These are phyloP conservation scores for Fraxinus velutina DNA, from an alignment of 305 asterid genomes.

Conservation along the genomic window DNA sequence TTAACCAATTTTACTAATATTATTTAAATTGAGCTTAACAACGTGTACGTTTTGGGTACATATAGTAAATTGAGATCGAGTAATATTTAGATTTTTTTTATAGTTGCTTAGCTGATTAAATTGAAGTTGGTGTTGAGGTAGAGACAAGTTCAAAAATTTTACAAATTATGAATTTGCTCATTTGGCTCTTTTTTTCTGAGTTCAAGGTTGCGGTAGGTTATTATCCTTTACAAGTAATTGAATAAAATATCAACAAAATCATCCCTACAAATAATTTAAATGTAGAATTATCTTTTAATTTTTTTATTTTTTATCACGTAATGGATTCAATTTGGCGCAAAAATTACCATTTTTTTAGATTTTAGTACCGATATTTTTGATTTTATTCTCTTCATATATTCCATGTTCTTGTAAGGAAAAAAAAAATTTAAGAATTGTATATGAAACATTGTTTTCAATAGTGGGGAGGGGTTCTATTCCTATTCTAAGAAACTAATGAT, in stretches of 20 bases:
- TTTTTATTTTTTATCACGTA: conserved; percentile 35
- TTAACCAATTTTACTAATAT: neutral
- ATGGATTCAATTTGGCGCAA: conserved; percentile 49
- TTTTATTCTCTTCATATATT: neutral
- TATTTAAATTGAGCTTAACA: neutral
- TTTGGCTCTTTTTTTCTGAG: neutral
- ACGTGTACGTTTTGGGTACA: neutral
- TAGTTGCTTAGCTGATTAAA: neutral
- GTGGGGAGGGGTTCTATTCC: neutral
- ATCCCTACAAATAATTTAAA: neutral
- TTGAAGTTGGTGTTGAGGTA: neutral
- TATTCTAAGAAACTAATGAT: neutral
- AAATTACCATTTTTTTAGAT: conserved; percentile 33
- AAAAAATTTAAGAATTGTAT: too few relatives aligned
- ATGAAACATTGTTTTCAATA: neutral
- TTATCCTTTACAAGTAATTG: neutral
- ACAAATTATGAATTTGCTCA: neutral
- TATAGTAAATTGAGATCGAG: neutral
- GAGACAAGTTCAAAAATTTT: neutral
- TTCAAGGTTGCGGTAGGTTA: neutral
- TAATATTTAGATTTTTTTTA: too few relatives aligned
- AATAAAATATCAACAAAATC: too few relatives aligned
- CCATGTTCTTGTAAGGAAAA: neutral
- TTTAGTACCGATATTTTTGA: neutral
- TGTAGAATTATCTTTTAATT: neutral